Evolutionary conservation across 805 yeast genomes (phyloP).

Genomic region (Myxozyma neotropica): DNA sequence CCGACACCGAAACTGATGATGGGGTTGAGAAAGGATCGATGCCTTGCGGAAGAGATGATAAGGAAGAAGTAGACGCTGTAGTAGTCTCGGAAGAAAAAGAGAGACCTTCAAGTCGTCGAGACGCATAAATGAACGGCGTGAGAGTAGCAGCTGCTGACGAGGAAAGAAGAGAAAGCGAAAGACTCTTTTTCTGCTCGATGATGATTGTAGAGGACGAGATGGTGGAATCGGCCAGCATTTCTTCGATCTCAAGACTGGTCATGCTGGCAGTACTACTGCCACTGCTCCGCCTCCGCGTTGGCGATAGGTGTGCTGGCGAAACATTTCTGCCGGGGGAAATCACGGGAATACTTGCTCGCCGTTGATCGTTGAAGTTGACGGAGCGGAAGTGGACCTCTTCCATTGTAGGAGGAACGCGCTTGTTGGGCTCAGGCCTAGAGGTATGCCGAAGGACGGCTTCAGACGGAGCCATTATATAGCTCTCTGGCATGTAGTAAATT

Average conservation of each 20-base stretch:
- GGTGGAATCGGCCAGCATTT: not conserved
- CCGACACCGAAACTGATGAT: no score
- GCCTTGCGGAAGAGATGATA: constrained; percentile 1
- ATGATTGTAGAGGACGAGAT: not conserved
- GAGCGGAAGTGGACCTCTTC: constrained; percentile 12
- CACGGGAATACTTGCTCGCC: not conserved
- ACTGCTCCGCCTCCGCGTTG: not conserved
- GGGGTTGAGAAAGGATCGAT: constrained; percentile 3
- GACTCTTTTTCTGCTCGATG: not conserved
- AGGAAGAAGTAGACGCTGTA: not conserved
- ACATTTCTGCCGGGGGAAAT: not conserved
- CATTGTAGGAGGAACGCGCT: not conserved
- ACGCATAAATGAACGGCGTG: not conserved
- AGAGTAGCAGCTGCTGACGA: not conserved
- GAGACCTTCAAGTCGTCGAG: no score
- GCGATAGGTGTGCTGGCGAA: not conserved
- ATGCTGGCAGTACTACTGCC: not conserved
- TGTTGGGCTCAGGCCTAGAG: not conserved
- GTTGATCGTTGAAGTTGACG: constrained; percentile 11
- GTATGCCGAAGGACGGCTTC: not conserved
- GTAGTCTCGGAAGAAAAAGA: not conserved
- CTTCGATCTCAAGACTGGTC: not conserved
- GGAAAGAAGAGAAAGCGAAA: not conserved
- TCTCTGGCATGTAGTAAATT: not conserved
- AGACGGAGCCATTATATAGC: not conserved